Percentiles rank a stretch among this genome's conserved stretches.
phyloP scores from a whole-genome alignment of 2,329 filamentous ascomycete species.

The Rhynchosporium agropyri region DNA sequence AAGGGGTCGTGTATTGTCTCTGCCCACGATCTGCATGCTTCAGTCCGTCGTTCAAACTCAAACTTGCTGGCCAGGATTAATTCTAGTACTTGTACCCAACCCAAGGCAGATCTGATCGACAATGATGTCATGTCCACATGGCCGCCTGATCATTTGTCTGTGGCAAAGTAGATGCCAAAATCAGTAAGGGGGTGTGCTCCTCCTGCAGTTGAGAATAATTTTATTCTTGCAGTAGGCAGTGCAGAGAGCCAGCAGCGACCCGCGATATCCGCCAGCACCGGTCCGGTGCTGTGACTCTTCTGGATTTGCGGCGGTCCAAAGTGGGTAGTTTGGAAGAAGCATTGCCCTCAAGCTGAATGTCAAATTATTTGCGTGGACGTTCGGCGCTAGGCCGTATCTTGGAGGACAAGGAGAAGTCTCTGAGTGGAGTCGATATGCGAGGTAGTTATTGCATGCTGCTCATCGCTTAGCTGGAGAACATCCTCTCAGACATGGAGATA shows the following conservation, averaged over 20 bases:
- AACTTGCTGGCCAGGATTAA: not conserved
- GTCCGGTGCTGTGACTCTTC: not conserved
- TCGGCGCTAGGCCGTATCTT: not conserved
- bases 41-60: too few relatives aligned
- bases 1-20: not conserved
- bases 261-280: not conserved
- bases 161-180: not conserved
- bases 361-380: not conserved
- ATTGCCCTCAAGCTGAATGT: not conserved
- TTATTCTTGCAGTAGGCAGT: constrained; percentile 1
- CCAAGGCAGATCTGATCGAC: not conserved
- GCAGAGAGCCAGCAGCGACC: not conserved
- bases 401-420: not conserved
- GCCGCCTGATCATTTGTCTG: not conserved
- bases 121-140: not conserved
- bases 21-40: not conserved
- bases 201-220: not conserved
- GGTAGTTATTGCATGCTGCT: not conserved
- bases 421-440: constrained; percentile 1
- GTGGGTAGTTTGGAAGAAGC: not conserved
- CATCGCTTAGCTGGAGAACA: not conserved
- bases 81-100: not conserved
- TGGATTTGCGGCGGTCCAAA: not conserved
- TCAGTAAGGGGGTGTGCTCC: not conserved
- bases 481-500: not conserved